A percentile compares a stretch with the other conserved stretches of the same genome.
These are phyloP conservation scores for Xylariaceae sp. DNA, from an alignment of 2,329 filamentous ascomycete species.

Conservation along the genomic window DNA sequence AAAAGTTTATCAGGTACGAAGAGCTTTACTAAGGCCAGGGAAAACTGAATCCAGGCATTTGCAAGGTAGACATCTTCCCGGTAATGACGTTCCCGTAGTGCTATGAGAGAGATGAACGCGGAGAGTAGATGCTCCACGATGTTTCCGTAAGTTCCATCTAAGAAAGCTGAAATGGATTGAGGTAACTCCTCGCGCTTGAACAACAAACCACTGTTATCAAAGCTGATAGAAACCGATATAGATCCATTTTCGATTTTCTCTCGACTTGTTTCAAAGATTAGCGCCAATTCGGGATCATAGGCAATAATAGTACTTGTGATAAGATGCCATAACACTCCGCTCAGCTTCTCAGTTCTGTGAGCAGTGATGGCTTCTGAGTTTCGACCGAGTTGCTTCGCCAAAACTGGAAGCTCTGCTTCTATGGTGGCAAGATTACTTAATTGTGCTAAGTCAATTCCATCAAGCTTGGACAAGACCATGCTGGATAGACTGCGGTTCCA, in stretches of 20 bases:
- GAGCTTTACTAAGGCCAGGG: slow-evolving; percentile 68
- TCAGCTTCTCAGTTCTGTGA: slow-evolving; percentile 48
- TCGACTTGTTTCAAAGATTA: slow-evolving; percentile 26
- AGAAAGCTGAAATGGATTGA: slow-evolving; percentile 20
- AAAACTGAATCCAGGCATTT: slow-evolving; percentile 72
- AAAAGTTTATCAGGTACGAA: slow-evolving; percentile 85
- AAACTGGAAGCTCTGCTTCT: slow-evolving; percentile 59
- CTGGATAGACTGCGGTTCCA: slow-evolving; percentile 46
- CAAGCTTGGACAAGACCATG: slow-evolving; percentile 53
- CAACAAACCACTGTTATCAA: slow-evolving; percentile 25
- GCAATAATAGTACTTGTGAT: slow-evolving; percentile 40
- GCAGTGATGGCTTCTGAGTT: slow-evolving; percentile 46
- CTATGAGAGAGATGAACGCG: slow-evolving; percentile 42
- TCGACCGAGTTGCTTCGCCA: slow-evolving; percentile 52
- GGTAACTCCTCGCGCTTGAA: slow-evolving; percentile 24
- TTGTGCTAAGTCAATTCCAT: slow-evolving; percentile 47
- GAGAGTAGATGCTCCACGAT: slow-evolving; percentile 40
- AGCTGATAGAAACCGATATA: slow-evolving; percentile 13
- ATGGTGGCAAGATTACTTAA: slow-evolving; percentile 60
- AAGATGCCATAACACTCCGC: slow-evolving; percentile 44
- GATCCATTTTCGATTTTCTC: slow-evolving; percentile 15
- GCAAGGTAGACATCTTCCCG: slow-evolving; percentile 37
- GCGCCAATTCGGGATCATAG: slow-evolving; percentile 34
- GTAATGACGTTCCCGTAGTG: slow-evolving; percentile 27
- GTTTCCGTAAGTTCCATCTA: slow-evolving; percentile 24